Evolutionary conservation across 257 asterid species (phyloP), one percentile per base, ranked within the genome.

Genomic region (Jaltomata sinuosa): DNA sequence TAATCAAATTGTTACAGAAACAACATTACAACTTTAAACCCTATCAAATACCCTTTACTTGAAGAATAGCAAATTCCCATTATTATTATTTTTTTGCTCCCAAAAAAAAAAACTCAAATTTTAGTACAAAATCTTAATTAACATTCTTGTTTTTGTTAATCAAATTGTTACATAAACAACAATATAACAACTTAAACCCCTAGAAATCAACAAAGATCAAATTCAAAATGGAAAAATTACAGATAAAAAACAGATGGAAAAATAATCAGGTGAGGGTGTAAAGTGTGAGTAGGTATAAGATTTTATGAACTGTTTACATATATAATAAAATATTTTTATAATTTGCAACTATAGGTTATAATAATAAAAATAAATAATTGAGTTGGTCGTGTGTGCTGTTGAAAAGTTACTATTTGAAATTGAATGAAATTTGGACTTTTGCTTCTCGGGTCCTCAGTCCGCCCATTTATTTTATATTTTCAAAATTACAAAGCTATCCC

Each of bases 11-110:
- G 40, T 65, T 65, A 31, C 45, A 68, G 36, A 61, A 25, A 47
- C n/a, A n/a, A n/a, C n/a, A n/a, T n/a, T n/a, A n/a, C n/a, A n/a
- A n/a, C n/a, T 16, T 11, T 11, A 61, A 11, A 61, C 22, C 38
- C 36, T n/a, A n/a, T n/a, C n/a, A n/a, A n/a, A n/a, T n/a, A n/a
- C 64, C 88, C 89, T 29, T 84, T 80, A 3, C 21, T 38, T 32
- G 93, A 87, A n/a, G 99, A 96, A 90, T 91, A 89, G 83, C 99
- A 96, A 88, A 94, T 94, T 89, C 99, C 99, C 99, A 96, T 96
- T 85, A n/a, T n/a, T 71, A n/a, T n/a, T n/a, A n/a, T n/a, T n/a
- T 52, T 80, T 29, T 47, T 16, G 32, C 32, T 21, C 31, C 78
- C 10, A 68, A 69, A 34, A 69, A n/a, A 3, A 34, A 67, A 29